A percentile compares a stretch with the other conserved stretches of the same genome.
Conservation (phyloP, 352 stramenopile genomes). For the Globisporangium canariense region DNA sequence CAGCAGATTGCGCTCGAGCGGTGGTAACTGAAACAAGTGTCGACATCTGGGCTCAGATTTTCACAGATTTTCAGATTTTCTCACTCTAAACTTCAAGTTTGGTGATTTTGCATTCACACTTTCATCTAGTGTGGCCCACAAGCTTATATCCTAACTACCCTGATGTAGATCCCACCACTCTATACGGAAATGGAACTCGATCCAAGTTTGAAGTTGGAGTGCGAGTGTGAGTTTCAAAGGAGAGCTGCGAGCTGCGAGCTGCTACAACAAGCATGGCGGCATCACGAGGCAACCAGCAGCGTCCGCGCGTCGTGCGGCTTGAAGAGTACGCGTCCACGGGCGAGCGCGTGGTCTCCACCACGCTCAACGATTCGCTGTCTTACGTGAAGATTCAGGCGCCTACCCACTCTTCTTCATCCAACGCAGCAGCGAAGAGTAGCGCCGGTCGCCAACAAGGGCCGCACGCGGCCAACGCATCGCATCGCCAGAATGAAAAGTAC, state of each 20-base stretch:
- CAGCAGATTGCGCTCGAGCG: no score
- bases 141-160: no score
- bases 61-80: no score
- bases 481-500: constrained; percentile 73
- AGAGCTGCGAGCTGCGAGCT: not conserved
- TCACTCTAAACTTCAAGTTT: no score
- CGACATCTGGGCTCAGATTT: no score
- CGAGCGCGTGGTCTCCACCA: constrained; percentile 17
- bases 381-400: constrained; percentile 17
- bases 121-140: no score
- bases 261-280: not conserved
- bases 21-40: no score
- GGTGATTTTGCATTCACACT: no score
- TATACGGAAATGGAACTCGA: no score
- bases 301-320: constrained; percentile 32
- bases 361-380: constrained; percentile 9
- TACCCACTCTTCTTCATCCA: not conserved
- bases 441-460: constrained; percentile 3
- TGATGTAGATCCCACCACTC: not conserved
- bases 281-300: not conserved
- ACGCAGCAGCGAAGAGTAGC: not conserved
- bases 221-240: not conserved
- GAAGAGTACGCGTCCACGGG: constrained; percentile 67
- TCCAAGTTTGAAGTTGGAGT: no score
- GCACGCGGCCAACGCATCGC: constrained; percentile 37